Conservation (phyloP, 257 asterid species). For the Jaltomata sinuosa region DNA sequence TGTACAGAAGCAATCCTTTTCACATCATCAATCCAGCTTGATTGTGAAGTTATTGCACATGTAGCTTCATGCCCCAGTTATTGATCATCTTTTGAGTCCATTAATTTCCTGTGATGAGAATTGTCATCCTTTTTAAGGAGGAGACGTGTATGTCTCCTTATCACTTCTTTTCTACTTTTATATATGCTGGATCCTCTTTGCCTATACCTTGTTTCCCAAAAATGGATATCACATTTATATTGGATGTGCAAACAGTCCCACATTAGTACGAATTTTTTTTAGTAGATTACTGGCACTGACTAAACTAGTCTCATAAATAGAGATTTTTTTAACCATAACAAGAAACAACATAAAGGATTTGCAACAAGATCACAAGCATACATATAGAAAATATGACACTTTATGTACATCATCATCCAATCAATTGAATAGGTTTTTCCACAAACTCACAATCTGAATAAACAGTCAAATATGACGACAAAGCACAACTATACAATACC, state of each 20-base stretch:
- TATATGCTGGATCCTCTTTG: background rate
- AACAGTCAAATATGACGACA: constrained; percentile 20
- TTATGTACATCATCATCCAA: constrained; percentile 39
- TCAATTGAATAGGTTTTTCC: constrained; percentile 27
- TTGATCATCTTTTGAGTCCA: constrained; percentile 4
- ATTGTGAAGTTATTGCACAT: constrained; percentile 20
- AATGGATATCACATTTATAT: background rate
- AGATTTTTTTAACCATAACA: background rate
- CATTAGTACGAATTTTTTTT: background rate
- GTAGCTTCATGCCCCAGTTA: constrained; percentile 7
- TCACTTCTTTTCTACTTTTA: background rate
- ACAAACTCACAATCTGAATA: constrained; percentile 36
- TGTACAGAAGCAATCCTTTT: background rate
- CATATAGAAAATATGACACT: constrained; percentile 1
- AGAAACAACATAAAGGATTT: background rate
- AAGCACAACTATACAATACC: constrained; percentile 18
- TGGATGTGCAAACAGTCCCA: background rate
- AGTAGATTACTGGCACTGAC: background rate
- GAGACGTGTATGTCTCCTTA: background rate
- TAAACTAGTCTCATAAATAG: background rate
- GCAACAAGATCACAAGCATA: background rate
- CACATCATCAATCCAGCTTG: background rate
- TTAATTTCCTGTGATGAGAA: background rate
- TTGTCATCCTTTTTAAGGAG: background rate
- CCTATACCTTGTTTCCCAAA: background rate